phyloP scores from a whole-genome alignment of 148 eudicot species.

The Rhododendron vialii region DNA sequence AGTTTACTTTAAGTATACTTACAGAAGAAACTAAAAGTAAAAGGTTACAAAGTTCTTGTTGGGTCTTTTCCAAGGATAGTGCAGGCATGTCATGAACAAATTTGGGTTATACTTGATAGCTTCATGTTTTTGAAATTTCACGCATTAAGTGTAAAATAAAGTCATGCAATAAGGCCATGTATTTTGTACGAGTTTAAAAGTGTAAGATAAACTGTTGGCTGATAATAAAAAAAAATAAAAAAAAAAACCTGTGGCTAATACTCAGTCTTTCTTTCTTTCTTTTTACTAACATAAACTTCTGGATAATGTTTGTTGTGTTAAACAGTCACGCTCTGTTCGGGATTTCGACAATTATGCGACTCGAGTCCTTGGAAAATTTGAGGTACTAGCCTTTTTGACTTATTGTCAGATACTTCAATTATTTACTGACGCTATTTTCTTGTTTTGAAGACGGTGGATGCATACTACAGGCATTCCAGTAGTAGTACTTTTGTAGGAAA shows the following conservation, averaged over 20 bases:
- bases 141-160: background rate
- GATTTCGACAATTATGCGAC: conserved; percentile 80
- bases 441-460: conserved; percentile 70
- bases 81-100: background rate
- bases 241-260: background rate
- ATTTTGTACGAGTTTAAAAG: background rate
- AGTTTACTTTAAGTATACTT: background rate
- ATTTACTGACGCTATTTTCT: conserved; percentile 17
- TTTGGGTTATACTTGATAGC: background rate
- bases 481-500: conserved; percentile 57
- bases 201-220: background rate
- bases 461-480: conserved; percentile 73
- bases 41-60: background rate
- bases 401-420: conserved; percentile 1
- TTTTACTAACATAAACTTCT: conserved; percentile 9
- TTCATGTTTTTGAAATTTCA: background rate
- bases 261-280: background rate
- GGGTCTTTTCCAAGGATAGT: background rate
- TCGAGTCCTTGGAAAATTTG: conserved; percentile 68
- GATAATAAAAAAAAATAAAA: background rate
- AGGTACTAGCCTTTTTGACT: conserved; percentile 39
- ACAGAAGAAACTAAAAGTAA: background rate
- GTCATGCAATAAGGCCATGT: background rate
- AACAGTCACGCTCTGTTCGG: conserved; percentile 71
- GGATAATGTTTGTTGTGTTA: conserved; percentile 4